phyloP scores from a whole-genome alignment of 192 early-diverging fungal species.

The Mortierella hygrophila region DNA sequence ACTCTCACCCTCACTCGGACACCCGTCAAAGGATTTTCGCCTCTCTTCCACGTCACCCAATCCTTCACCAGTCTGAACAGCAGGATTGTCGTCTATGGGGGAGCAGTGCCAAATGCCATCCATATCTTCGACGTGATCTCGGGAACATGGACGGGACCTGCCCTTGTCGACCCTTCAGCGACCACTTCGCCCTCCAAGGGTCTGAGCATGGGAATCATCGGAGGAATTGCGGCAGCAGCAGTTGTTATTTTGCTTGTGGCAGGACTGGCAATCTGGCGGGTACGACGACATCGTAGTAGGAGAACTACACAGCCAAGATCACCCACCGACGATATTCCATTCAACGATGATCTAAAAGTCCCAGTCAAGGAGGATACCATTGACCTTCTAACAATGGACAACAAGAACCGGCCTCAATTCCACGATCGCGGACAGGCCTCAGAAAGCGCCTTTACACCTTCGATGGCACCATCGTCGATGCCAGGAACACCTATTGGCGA shows the following conservation, averaged over 20 bases:
- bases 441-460: background rate
- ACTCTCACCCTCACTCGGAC: conserved; percentile 4
- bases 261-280: conserved; percentile 12
- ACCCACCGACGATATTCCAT: background rate
- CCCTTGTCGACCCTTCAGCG: conserved; percentile 18
- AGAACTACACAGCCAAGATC: background rate
- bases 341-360: conserved; percentile 1
- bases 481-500: conserved; percentile 2
- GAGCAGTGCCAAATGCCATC: conserved; percentile 19
- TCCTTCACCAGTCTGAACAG: conserved; percentile 42
- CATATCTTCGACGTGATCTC: conserved; percentile 44
- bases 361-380: conserved; percentile 17
- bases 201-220: conserved; percentile 19
- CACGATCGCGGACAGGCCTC: background rate
- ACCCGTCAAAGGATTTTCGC: background rate
- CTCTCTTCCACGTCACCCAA: conserved; percentile 22
- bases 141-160: conserved; percentile 43
- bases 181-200: background rate
- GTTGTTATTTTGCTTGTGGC: conserved; percentile 15
- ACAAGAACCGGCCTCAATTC: background rate
- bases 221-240: conserved; percentile 30
- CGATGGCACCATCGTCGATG: background rate
- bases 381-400: conserved; percentile 20
- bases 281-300: conserved; percentile 2
- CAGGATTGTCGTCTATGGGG: conserved; percentile 47